Base-by-base conservation (phyloP, 2,329 filamentous ascomycete species). In the Trichoderma sp. region DNA sequence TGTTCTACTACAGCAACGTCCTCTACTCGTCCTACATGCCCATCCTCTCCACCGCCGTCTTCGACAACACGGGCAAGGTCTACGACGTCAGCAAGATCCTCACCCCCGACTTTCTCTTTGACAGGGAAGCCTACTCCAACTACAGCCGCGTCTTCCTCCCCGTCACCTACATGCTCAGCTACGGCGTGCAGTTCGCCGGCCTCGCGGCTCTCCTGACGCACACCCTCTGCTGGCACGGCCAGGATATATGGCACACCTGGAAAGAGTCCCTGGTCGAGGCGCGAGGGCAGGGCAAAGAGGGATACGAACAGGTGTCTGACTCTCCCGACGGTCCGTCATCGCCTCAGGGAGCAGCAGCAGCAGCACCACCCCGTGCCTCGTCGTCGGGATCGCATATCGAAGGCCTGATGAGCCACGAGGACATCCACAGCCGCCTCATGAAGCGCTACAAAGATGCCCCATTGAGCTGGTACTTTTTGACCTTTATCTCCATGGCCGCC, bases 361-460 rank as follows among this genome's bases (percentile, higher is more conserved):
- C 34, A n/a, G 52, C 52, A 3, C 58, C 28, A 9, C 47, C 59
- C 15, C 47, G 65, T 21, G 72, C 69, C 63, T 75, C 77, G 1
- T 72, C 73, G 10, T 79, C 81, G 0, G 75, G 73, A 19, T 77
- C 78, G 1, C 77, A 78, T 64, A 70, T 79, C 7, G 83, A 87
- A 55, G 82, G 81, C 15, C 81, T 91, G 19, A 82, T 92, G 67
- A 87, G 83, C 67, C 84, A 85, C 41, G 91, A 96, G 72, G 92
- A 96, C 73, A 88, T 96, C 1, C 92, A 96, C 74, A 91, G 90
- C 72, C 87, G 92, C 6, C 80, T 96, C 30, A 96, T 96, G 92
- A 86, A 82, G 72, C 84, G 87, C 64, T 96, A 96, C 74, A 85
- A 89, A 67, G 91, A 96, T 74, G 92, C 91, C 0, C 92, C 92